phyloP scores from a whole-genome alignment of 2,329 filamentous ascomycete genomes.

The Esteya vermicola region DNA sequence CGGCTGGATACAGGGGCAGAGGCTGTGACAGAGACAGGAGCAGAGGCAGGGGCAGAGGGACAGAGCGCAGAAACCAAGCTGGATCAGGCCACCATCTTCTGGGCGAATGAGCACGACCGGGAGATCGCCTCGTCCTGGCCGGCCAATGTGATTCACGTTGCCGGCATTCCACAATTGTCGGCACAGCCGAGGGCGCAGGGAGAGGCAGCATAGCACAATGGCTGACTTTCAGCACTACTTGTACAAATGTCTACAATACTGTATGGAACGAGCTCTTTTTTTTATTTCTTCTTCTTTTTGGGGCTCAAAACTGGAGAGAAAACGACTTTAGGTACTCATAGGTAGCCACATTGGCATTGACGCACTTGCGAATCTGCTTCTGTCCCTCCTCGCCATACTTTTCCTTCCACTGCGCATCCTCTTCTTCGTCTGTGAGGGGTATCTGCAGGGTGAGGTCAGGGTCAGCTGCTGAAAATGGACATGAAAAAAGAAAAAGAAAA shows the following conservation, averaged over 20 bases:
- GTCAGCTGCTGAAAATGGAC: too few relatives aligned
- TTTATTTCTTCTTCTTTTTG: not conserved
- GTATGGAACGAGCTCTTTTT: not conserved
- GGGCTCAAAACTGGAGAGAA: slow-evolving; percentile 42
- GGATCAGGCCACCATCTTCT: slow-evolving; percentile 30
- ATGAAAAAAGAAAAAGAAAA: not conserved
- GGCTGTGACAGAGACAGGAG: slow-evolving; percentile 9
- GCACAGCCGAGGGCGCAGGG: slow-evolving; percentile 3
- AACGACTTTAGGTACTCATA: slow-evolving; percentile 77
- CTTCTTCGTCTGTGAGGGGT: slow-evolving; percentile 46
- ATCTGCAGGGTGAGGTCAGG: slow-evolving; percentile 27
- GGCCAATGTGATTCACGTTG: slow-evolving; percentile 35
- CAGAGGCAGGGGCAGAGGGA: slow-evolving; percentile 4
- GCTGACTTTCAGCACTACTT: not conserved
- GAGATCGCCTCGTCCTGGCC: slow-evolving; percentile 34
- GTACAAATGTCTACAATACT: slow-evolving; percentile 1
- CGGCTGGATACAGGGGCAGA: slow-evolving; percentile 8
- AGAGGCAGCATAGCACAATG: not conserved
- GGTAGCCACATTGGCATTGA: slow-evolving; percentile 56
- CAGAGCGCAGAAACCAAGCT: slow-evolving; percentile 1
- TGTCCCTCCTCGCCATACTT: slow-evolving; percentile 63
- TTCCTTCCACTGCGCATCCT: slow-evolving; percentile 56
- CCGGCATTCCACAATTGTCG: slow-evolving; percentile 19
- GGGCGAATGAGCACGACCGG: slow-evolving; percentile 33
- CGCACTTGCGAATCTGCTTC: slow-evolving; percentile 53